These are phyloP conservation scores for Penicillium carneum DNA, from an alignment of 2,329 filamentous ascomycete species.

Conservation along the genomic window DNA sequence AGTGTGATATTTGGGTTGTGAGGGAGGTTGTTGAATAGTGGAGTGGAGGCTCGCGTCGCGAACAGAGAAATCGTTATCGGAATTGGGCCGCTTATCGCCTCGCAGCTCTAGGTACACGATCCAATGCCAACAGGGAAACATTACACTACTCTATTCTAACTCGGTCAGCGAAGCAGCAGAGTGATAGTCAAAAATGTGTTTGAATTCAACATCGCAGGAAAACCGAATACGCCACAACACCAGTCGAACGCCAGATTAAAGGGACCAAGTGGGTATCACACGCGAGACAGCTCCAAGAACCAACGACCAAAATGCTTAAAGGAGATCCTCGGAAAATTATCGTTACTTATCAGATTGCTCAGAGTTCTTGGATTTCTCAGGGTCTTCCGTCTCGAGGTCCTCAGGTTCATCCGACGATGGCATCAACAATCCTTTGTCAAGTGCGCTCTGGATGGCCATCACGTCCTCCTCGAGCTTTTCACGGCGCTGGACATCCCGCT, in stretches of 20 bases:
- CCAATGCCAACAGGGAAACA: neutral
- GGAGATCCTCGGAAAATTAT: too few relatives aligned
- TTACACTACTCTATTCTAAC: neutral
- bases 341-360: neutral
- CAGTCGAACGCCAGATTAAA: slow-evolving; percentile 7
- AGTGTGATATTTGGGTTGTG: slow-evolving; percentile 3
- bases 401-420: slow-evolving; percentile 10
- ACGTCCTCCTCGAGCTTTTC: slow-evolving; percentile 58
- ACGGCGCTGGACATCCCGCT: slow-evolving; percentile 50
- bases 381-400: neutral
- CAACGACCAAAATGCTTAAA: neutral
- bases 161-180: neutral
- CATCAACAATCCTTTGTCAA: slow-evolving; percentile 46
- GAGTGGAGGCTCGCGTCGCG: slow-evolving; percentile 14
- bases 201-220: neutral
- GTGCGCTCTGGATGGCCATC: slow-evolving; percentile 54
- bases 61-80: slow-evolving; percentile 8
- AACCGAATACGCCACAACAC: slow-evolving; percentile 5
- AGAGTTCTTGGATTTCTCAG: neutral
- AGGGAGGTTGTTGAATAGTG: neutral
- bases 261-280: slow-evolving; percentile 8
- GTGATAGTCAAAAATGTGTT: neutral
- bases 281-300: neutral
- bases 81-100: slow-evolving; percentile 8
- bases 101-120: neutral